phyloP scores from a whole-genome alignment of 495 filamentous ascomycete species.

The Terfezia boudieri region DNA sequence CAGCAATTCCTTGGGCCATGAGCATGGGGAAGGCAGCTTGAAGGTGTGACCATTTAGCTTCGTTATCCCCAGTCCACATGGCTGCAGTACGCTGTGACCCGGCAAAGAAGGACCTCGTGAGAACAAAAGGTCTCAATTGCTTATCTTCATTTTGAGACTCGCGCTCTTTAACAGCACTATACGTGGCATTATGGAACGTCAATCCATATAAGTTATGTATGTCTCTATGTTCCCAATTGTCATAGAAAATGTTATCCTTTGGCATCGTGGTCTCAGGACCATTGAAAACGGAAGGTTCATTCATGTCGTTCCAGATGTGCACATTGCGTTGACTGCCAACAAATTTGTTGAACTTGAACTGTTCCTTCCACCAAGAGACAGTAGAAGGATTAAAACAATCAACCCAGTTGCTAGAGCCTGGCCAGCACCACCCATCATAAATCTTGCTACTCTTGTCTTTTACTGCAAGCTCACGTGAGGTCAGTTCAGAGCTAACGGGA shows the following conservation, averaged over 20 bases:
- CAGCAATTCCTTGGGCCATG: constrained; percentile 70
- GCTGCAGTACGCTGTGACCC: constrained; percentile 75
- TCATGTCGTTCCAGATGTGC: constrained; percentile 99
- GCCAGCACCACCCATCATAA: constrained; percentile 98
- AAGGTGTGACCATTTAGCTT: constrained; percentile 80
- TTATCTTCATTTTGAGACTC: constrained; percentile 37
- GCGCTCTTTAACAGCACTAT: constrained; percentile 54
- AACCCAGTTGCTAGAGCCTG: constrained; percentile 84
- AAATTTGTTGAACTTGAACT: constrained; percentile 74
- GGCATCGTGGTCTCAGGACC: constrained; percentile 95
- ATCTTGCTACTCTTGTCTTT: constrained; percentile 73
- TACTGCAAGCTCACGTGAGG: constrained; percentile 57
- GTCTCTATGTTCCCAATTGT: constrained; percentile 89
- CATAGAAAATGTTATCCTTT: constrained; percentile 83
- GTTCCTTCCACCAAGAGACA: constrained; percentile 63
- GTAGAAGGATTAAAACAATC: constrained; percentile 82
- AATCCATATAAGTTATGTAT: constrained; percentile 87
- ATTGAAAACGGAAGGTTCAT: constrained; percentile 96
- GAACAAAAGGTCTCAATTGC: constrained; percentile 59
- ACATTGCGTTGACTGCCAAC: constrained; percentile 60
- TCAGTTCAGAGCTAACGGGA: constrained; percentile 52
- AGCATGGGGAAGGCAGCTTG: constrained; percentile 75
- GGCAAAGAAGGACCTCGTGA: constrained; percentile 78
- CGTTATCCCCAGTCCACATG: constrained; percentile 98
- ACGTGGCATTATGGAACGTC: constrained; percentile 84